Evolutionary conservation across 331 rosid species (phyloP).

Genomic region (Prunus yedoensis): DNA sequence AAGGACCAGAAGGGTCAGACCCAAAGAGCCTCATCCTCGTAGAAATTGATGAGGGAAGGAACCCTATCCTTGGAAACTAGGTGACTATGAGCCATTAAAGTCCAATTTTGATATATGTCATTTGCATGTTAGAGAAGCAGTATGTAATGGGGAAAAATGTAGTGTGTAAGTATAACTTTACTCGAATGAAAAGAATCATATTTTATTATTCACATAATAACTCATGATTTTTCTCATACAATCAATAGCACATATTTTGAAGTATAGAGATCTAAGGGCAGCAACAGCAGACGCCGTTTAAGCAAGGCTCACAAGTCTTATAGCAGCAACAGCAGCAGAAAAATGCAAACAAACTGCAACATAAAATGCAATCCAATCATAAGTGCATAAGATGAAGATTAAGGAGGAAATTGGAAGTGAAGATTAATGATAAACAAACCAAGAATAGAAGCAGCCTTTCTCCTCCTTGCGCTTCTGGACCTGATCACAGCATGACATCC

Average conservation of each 20-base stretch:
- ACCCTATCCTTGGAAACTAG: constrained; percentile 72
- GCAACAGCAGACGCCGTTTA: constrained; percentile 54
- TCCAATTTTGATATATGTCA: constrained; percentile 32
- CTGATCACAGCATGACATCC: constrained; percentile 46
- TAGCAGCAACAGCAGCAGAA: constrained; percentile 68
- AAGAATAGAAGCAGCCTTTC: constrained; percentile 54
- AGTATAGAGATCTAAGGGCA: constrained; percentile 34
- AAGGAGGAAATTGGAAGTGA: background rate
- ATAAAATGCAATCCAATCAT: background rate
- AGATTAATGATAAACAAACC: constrained; percentile 32
- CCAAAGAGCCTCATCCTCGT: constrained; percentile 59
- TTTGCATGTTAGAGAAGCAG: constrained; percentile 10
- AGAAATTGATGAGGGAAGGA: constrained; percentile 87
- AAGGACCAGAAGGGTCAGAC: constrained; percentile 85
- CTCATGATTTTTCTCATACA: background rate
- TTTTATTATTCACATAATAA: background rate
- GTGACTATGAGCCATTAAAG: constrained; percentile 4
- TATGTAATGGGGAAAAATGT: background rate
- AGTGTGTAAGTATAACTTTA: background rate
- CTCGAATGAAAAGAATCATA: background rate
- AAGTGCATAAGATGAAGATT: constrained; percentile 3
- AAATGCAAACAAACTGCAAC: constrained; percentile 48
- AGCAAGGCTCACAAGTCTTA: constrained; percentile 49
- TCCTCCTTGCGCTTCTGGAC: constrained; percentile 41
- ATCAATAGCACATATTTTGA: background rate